Percentiles rank a stretch among this genome's conserved stretches.
Conservation (phyloP, 1,284 basidiomycete species). For the Wolfiporia cocos region DNA sequence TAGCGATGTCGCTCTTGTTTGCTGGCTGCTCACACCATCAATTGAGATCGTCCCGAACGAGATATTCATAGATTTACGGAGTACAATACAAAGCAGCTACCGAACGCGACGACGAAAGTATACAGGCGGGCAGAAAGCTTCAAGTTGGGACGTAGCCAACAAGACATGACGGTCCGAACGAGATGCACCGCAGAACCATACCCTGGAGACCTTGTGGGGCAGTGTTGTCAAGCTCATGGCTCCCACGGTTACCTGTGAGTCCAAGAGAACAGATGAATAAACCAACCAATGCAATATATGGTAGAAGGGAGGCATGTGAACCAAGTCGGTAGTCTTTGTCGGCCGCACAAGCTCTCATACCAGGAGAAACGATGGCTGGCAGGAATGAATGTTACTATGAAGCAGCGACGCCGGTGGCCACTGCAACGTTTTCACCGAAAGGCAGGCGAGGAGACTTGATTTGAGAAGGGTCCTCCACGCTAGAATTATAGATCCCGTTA, state of each 20-base stretch:
- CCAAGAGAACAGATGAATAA: slow-evolving; percentile 10
- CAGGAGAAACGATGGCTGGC: no score
- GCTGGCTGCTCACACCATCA: background rate
- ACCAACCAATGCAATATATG: slow-evolving; percentile 14
- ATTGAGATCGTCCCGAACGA: background rate
- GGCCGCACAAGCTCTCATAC: no score
- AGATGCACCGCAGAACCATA: slow-evolving; percentile 6
- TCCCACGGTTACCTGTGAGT: slow-evolving; percentile 13
- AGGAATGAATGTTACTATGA: slow-evolving; percentile 41
- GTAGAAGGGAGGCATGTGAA: no score
- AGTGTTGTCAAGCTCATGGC: slow-evolving; percentile 2
- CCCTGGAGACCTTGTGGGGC: slow-evolving; percentile 6
- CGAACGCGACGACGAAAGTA: slow-evolving; percentile 7
- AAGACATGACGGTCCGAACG: slow-evolving; percentile 10
- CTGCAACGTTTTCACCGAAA: slow-evolving; percentile 56
- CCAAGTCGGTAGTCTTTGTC: no score
- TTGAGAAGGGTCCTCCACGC: slow-evolving; percentile 37
- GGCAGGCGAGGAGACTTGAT: slow-evolving; percentile 60
- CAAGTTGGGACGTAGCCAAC: slow-evolving; percentile 10
- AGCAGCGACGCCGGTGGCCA: slow-evolving; percentile 44
- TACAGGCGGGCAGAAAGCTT: slow-evolving; percentile 9
- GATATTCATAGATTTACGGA: slow-evolving; percentile 10
- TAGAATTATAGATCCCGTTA: slow-evolving; percentile 31
- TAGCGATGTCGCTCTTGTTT: no score
- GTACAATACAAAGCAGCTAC: slow-evolving; percentile 16